Evolutionary conservation across 1,284 basidiomycete genomes (phyloP).

Genomic region (Omphalotus olearius): DNA sequence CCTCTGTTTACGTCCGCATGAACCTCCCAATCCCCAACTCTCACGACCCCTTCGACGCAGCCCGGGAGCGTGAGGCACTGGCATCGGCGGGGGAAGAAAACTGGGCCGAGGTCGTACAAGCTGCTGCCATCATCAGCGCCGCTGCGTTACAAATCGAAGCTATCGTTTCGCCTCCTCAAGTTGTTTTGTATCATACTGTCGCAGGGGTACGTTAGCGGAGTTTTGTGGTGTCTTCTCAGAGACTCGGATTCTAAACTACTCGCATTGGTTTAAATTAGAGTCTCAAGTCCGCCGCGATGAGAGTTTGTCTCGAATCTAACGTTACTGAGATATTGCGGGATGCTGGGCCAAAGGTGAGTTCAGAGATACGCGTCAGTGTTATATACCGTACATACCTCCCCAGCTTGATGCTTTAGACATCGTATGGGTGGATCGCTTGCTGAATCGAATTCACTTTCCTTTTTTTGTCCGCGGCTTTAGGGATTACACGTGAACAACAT

Average conservation of each 20-base stretch:
- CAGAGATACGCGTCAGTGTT: neutral
- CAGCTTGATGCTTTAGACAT: too few relatives aligned
- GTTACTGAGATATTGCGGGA: conserved; percentile 33
- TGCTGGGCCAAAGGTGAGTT: conserved; percentile 26
- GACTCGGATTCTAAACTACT: neutral
- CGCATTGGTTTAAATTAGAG: neutral
- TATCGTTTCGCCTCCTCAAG: conserved; percentile 27
- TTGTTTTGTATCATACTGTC: conserved; percentile 23
- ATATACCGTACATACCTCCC: neutral
- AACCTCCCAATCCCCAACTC: conserved; percentile 21
- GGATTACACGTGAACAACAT: conserved; percentile 25
- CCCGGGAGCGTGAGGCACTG: conserved; percentile 25
- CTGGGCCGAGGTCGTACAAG: conserved; percentile 16
- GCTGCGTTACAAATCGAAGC: conserved; percentile 34
- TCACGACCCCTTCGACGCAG: conserved; percentile 23
- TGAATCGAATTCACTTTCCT: neutral
- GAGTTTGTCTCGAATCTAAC: conserved; percentile 27
- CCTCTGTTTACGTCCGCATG: conserved; percentile 18
- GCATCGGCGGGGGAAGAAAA: neutral
- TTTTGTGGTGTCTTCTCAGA: neutral
- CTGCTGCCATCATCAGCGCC: conserved; percentile 28
- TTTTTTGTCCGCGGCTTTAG: conserved; percentile 3
- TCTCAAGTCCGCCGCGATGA: conserved; percentile 19
- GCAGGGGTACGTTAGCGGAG: conserved; percentile 24
- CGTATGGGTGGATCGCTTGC: neutral